Evolutionary conservation across 1,139 yeast genomes (phyloP).

Genomic region (Sugiyamaella sp.): DNA sequence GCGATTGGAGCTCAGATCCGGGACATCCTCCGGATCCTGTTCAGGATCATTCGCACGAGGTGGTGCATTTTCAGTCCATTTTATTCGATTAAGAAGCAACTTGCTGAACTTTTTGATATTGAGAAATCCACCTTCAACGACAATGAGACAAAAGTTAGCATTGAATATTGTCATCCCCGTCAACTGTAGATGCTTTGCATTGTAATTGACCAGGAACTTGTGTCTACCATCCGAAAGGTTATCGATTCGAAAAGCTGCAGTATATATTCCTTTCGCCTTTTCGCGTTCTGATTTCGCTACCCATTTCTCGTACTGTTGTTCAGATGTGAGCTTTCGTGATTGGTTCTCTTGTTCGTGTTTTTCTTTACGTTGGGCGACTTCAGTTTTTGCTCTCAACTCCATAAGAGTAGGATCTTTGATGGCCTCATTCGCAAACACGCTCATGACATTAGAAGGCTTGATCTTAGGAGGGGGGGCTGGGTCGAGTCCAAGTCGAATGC

Average conservation of each 20-base stretch:
- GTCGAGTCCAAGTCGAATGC: slow-evolving; percentile 76
- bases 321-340: slow-evolving; percentile 62
- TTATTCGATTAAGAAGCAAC: slow-evolving; percentile 62
- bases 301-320: slow-evolving; percentile 54
- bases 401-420: slow-evolving; percentile 87
- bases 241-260: slow-evolving; percentile 63
- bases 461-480: slow-evolving; percentile 92
- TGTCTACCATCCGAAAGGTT: slow-evolving; percentile 65
- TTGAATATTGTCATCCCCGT: slow-evolving; percentile 58
- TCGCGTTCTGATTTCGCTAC: slow-evolving; percentile 52
- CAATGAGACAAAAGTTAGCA: slow-evolving; percentile 57
- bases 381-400: slow-evolving; percentile 69
- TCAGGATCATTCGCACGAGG: slow-evolving; percentile 27
- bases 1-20: slow-evolving; percentile 51
- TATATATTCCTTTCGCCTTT: slow-evolving; percentile 56
- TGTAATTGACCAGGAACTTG: slow-evolving; percentile 70
- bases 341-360: slow-evolving; percentile 66
- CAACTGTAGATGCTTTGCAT: slow-evolving; percentile 72
- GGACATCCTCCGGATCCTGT: background rate
- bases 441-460: slow-evolving; percentile 79
- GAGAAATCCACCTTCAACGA: slow-evolving; percentile 74
- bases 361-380: slow-evolving; percentile 64
- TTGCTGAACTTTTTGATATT: slow-evolving; percentile 63
- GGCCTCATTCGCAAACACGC: slow-evolving; percentile 83
- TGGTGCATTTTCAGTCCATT: slow-evolving; percentile 61